Evolutionary conservation across 495 filamentous ascomycete species (phyloP).

Genomic region (Hypoxylon perforatum): DNA sequence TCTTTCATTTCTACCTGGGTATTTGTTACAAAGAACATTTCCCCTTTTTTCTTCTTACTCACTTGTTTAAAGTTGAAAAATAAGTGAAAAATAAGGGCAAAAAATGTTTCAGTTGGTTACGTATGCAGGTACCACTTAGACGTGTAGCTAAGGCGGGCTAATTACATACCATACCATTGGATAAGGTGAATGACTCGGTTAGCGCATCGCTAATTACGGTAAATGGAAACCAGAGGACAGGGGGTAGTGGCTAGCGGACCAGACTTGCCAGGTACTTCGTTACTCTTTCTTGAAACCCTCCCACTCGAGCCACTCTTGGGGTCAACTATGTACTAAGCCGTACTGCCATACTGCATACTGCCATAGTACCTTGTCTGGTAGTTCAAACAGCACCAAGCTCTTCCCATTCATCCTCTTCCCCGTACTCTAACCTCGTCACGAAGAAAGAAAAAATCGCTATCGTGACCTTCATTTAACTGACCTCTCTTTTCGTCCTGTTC

Average conservation of each 20-base stretch:
- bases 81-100: too few relatives aligned
- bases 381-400: conserved; percentile 13
- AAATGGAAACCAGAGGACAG: conserved; percentile 20
- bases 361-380: too few relatives aligned
- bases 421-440: conserved; percentile 5
- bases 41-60: too few relatives aligned
- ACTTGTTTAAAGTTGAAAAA: too few relatives aligned
- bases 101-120: conserved; percentile 11
- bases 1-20: too few relatives aligned
- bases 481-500: neutral
- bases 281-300: conserved; percentile 30
- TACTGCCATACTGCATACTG: too few relatives aligned
- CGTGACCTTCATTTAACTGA: neutral
- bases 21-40: too few relatives aligned
- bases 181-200: conserved; percentile 27
- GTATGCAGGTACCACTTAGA: conserved; percentile 15
- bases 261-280: neutral
- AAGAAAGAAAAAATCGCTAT: neutral
- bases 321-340: too few relatives aligned
- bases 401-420: neutral
- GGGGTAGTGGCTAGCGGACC: conserved; percentile 3
- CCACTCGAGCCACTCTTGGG: conserved; percentile 8
- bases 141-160: conserved; percentile 13
- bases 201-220: conserved; percentile 32
- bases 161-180: conserved; percentile 26